Conservation (phyloP, 495 filamentous ascomycete species). For the Trichoderma gamsii region DNA sequence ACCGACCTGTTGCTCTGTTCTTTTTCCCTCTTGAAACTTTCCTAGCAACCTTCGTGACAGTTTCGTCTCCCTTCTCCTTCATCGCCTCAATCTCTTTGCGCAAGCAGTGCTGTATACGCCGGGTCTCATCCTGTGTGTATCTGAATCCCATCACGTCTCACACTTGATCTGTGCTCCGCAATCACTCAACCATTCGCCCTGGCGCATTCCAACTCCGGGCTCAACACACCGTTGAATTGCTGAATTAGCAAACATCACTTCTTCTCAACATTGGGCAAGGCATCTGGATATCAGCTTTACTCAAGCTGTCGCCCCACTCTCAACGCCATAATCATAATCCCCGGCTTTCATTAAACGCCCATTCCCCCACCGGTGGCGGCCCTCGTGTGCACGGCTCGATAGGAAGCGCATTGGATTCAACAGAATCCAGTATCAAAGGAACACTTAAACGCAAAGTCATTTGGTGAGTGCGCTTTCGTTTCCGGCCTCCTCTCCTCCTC, state of each 20-base stretch:
- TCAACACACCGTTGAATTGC: background rate
- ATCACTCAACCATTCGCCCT: background rate
- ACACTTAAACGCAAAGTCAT: background rate
- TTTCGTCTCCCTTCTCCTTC: background rate
- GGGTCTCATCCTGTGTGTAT: constrained; percentile 3
- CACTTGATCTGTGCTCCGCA: background rate
- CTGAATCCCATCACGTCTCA: background rate
- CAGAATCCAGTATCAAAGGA: background rate
- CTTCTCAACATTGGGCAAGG: background rate
- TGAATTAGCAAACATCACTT: background rate
- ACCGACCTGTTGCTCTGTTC: background rate
- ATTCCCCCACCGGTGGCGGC: background rate
- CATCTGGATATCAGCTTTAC: background rate
- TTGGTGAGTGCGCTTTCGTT: background rate
- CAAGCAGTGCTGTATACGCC: background rate
- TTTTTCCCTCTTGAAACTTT: background rate
- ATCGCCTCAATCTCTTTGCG: background rate
- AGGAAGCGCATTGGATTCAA: background rate
- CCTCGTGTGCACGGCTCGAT: background rate
- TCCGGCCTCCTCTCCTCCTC: background rate
- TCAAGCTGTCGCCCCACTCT: background rate
- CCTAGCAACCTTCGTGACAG: too few relatives aligned
- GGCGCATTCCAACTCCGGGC: background rate
- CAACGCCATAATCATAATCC: background rate
- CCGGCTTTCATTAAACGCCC: background rate